These are phyloP conservation scores for Penium margaritaceum DNA, from an alignment of 139 green algal genomes.

Conservation along the genomic window DNA sequence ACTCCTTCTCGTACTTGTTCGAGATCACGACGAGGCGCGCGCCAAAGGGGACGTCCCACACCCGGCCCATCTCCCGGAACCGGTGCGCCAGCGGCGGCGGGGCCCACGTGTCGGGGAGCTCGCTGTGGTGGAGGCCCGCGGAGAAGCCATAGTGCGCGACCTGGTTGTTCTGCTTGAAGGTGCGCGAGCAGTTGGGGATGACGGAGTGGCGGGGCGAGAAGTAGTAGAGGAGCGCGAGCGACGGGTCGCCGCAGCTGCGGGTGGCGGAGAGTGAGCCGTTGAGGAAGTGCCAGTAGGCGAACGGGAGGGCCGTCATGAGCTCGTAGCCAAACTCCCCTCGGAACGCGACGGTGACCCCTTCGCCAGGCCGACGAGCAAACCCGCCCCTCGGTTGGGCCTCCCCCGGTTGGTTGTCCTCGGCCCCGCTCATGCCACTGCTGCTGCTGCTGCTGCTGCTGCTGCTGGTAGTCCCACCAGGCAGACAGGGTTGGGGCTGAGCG, in stretches of 20 bases:
- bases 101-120: slow-evolving; percentile 9
- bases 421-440: background rate
- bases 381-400: background rate
- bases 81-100: slow-evolving; percentile 17
- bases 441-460: background rate
- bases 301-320: slow-evolving; percentile 17
- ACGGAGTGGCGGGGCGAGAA: slow-evolving; percentile 23
- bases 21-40: slow-evolving; percentile 4
- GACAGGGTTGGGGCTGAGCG: too few species aligned
- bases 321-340: slow-evolving; percentile 29
- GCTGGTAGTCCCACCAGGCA: too few species aligned
- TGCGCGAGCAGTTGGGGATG: slow-evolving; percentile 4
- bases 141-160: background rate
- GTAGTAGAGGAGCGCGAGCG: slow-evolving; percentile 14
- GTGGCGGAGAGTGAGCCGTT: slow-evolving; percentile 13
- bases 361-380: background rate
- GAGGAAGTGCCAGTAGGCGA: slow-evolving; percentile 18
- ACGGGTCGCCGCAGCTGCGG: background rate
- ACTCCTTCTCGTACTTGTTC: slow-evolving; percentile 28
- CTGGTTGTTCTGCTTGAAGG: background rate
- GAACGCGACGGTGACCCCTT: background rate
- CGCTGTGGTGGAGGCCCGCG: slow-evolving; percentile 2
- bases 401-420: background rate
- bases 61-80: background rate
- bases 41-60: slow-evolving; percentile 10